Conservation (phyloP, 2,329 filamentous ascomycete species). For the Orbilia javanica region DNA sequence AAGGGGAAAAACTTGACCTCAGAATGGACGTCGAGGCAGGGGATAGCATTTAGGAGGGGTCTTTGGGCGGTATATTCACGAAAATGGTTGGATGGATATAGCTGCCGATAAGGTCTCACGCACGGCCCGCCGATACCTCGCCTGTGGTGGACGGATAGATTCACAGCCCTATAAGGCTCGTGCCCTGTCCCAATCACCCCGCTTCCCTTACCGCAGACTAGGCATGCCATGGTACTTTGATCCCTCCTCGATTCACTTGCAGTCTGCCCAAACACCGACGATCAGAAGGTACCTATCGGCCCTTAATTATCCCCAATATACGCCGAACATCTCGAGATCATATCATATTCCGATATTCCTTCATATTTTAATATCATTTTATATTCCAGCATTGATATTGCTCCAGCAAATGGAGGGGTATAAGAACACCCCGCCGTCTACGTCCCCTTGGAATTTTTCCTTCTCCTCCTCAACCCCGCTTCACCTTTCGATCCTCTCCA, state of each 20-base stretch:
- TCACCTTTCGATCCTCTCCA: conserved; percentile 29
- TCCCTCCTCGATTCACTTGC: background rate
- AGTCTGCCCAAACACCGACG: background rate
- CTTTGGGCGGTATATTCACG: background rate
- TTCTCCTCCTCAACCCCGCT: conserved; percentile 22
- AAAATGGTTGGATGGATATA: background rate
- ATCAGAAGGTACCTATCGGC: background rate
- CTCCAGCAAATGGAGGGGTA: background rate
- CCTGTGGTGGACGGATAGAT: background rate
- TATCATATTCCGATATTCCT: too few relatives aligned
- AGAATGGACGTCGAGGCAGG: conserved; percentile 45
- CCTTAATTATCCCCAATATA: background rate
- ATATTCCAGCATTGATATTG: conserved; percentile 35
- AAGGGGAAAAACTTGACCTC: conserved; percentile 45
- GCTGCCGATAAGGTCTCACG: background rate
- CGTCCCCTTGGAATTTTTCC: background rate
- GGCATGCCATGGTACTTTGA: background rate
- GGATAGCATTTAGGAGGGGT: conserved; percentile 10
- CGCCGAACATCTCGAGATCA: conserved; percentile 10
- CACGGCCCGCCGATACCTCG: background rate
- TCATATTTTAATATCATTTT: conserved; percentile 25
- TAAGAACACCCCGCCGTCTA: conserved; percentile 11
- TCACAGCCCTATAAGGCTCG: background rate
- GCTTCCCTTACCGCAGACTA: background rate
- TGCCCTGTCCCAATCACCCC: background rate